phyloP scores from a whole-genome alignment of 345 rosid genomes.

The Gossypium bickii region DNA sequence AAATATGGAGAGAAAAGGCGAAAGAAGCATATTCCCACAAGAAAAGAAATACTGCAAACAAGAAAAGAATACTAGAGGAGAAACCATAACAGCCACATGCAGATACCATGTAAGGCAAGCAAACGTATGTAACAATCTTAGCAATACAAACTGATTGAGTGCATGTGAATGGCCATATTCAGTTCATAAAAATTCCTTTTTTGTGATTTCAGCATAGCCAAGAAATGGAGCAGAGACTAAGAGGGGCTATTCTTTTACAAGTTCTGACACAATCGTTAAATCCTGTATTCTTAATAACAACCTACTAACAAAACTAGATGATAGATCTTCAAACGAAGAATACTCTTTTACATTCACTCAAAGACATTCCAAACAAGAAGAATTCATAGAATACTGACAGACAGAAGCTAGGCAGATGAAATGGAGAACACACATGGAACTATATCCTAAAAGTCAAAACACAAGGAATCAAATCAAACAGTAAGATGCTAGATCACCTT shows the following conservation, averaged over 20 bases:
- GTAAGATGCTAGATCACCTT: neutral
- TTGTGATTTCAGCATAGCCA: neutral
- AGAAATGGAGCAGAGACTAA: neutral
- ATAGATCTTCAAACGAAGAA: neutral
- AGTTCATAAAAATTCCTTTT: neutral
- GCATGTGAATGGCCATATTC: neutral
- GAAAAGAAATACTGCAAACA: neutral
- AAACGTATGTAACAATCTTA: neutral
- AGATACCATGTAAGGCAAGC: neutral
- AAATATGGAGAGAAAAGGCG: neutral
- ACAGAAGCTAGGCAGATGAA: neutral
- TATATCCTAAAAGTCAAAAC: neutral
- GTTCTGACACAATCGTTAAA: neutral
- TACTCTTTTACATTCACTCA: neutral
- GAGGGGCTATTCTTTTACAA: neutral
- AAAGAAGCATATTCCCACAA: neutral
- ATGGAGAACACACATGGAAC: neutral
- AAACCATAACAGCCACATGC: neutral
- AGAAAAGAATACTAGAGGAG: constrained; percentile 1
- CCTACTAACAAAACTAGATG: neutral
- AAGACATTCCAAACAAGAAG: neutral
- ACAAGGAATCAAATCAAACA: neutral
- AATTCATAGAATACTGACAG: neutral
- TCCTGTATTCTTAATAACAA: neutral
- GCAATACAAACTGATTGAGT: neutral